Conservation (phyloP, 768 basidiomycete species). For the Cystofilobasidium ferigula region DNA sequence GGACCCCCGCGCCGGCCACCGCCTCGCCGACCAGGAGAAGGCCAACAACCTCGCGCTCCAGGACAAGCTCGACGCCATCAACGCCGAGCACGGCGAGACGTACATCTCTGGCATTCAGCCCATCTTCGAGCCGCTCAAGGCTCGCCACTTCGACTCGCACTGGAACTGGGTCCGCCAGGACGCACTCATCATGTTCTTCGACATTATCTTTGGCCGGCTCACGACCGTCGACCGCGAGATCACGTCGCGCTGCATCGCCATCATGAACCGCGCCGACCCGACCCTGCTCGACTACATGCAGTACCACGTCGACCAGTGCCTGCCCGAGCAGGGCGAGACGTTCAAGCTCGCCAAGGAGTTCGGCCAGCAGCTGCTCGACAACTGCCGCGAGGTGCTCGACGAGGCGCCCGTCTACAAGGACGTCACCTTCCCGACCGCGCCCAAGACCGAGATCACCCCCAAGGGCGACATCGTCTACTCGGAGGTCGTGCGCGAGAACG, state of each 20-base stretch:
- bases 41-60: slow-evolving; percentile 61
- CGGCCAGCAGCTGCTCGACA: slow-evolving; percentile 88
- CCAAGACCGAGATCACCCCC: slow-evolving; percentile 80
- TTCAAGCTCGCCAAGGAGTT: slow-evolving; percentile 93
- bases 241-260: slow-evolving; percentile 89
- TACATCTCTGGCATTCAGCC: slow-evolving; percentile 95
- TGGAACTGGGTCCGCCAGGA: slow-evolving; percentile 99
- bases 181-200: slow-evolving; percentile 91
- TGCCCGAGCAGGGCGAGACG: slow-evolving; percentile 66
- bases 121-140: slow-evolving; percentile 85
- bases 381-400: slow-evolving; percentile 71
- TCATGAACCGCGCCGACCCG: slow-evolving; percentile 94
- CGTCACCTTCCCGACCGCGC: slow-evolving; percentile 97
- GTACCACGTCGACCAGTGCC: slow-evolving; percentile 76
- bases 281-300: slow-evolving; percentile 80
- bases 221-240: slow-evolving; percentile 64
- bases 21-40: slow-evolving; percentile 78
- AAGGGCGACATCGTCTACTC: slow-evolving; percentile 92
- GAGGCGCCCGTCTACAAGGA: slow-evolving; percentile 89
- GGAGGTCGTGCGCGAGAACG: slow-evolving; percentile 89
- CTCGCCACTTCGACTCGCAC: slow-evolving; percentile 92
- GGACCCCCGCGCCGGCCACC: slow-evolving; percentile 84
- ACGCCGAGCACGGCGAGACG: slow-evolving; percentile 79
- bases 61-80: slow-evolving; percentile 73
- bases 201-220: slow-evolving; percentile 90